phyloP scores from a whole-genome alignment of 768 basidiomycete species.

The Russula abietina region DNA sequence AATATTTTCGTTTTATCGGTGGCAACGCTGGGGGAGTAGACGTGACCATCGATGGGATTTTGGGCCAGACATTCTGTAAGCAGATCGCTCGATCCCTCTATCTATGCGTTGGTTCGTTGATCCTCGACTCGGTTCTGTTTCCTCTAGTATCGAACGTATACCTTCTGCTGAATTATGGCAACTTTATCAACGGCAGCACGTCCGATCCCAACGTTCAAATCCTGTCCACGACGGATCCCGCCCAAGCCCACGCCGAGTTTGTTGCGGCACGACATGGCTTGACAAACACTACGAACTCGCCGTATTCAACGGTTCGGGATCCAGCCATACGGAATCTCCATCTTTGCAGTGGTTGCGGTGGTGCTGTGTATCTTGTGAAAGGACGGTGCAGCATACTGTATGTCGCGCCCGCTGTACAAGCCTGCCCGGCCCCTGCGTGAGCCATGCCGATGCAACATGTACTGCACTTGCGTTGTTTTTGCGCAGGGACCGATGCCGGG shows the following conservation, averaged over 20 bases:
- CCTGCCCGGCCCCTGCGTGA: constrained; percentile 12
- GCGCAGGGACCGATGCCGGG: too few relatives aligned
- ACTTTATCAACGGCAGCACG: constrained; percentile 43
- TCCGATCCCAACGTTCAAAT: constrained; percentile 55
- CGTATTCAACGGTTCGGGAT: not conserved
- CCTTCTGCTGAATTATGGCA: constrained; percentile 55
- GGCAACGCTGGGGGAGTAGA: constrained; percentile 45
- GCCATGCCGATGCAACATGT: constrained; percentile 13
- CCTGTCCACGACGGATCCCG: constrained; percentile 44
- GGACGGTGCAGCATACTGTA: not conserved
- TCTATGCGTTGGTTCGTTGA: not conserved
- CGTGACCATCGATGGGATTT: constrained; percentile 53
- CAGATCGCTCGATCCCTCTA: constrained; percentile 6
- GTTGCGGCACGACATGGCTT: constrained; percentile 11
- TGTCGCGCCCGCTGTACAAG: constrained; percentile 3
- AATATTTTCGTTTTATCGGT: too few relatives aligned
- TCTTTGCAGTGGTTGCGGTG: not conserved
- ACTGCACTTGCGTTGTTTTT: too few relatives aligned
- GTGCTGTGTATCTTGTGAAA: not conserved
- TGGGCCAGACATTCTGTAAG: constrained; percentile 69
- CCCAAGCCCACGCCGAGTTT: constrained; percentile 10
- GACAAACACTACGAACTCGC: constrained; percentile 1
- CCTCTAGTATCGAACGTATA: too few relatives aligned
- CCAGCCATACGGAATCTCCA: constrained; percentile 3
- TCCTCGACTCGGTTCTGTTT: not conserved